Evolutionary conservation across 2,329 filamentous ascomycete species (phyloP).

Genomic region (Penicillium janthinellum): DNA sequence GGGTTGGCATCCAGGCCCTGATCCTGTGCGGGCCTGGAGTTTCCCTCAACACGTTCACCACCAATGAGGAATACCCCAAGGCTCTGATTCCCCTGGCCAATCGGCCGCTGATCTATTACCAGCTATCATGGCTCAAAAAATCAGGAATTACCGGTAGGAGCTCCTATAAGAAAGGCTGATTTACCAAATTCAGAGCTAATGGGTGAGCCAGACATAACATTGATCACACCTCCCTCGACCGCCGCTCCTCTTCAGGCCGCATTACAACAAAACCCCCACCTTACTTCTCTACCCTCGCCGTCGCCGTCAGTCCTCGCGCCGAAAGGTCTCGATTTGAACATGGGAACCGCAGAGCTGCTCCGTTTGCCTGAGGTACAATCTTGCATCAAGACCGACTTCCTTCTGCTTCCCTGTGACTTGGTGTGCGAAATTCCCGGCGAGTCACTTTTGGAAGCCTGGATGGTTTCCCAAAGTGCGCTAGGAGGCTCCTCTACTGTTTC

Average conservation of each 20-base stretch:
- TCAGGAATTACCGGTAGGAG: conserved; percentile 49
- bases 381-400: conserved; percentile 81
- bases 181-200: background rate
- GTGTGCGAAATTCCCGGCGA: conserved; percentile 87
- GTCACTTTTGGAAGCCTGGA: conserved; percentile 85
- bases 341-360: conserved; percentile 85
- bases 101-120: conserved; percentile 53
- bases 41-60: conserved; percentile 54
- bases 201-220: conserved; percentile 45
- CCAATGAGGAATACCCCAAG: conserved; percentile 43
- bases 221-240: conserved; percentile 51
- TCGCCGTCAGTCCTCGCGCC: conserved; percentile 75
- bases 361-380: conserved; percentile 78
- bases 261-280: conserved; percentile 52
- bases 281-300: conserved; percentile 52
- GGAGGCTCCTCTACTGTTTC: conserved; percentile 56
- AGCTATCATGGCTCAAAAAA: conserved; percentile 46
- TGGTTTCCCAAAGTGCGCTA: conserved; percentile 76
- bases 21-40: conserved; percentile 44
- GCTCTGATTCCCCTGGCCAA: conserved; percentile 53
- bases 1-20: conserved; percentile 30
- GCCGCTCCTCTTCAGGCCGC: conserved; percentile 49
- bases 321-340: conserved; percentile 74
- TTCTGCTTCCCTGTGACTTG: conserved; percentile 89
- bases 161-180: background rate